These are phyloP conservation scores for Sporothrix inflata DNA, from an alignment of 2,329 filamentous ascomycete species.

Conservation along the genomic window DNA sequence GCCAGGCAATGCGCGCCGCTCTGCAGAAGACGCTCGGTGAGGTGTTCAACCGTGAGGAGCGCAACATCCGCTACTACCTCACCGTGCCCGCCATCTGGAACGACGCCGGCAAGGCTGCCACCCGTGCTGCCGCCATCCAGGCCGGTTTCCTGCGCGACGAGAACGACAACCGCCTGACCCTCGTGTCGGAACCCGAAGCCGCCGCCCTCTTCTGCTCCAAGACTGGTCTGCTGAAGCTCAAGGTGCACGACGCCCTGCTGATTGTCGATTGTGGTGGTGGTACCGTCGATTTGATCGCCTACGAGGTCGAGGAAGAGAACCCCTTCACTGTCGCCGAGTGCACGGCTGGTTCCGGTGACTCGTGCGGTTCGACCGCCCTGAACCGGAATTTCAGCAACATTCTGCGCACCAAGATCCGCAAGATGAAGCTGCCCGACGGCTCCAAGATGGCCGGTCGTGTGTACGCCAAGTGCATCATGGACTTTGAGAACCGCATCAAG, in stretches of 20 bases:
- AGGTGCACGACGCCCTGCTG: constrained; percentile 96
- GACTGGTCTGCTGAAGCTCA: constrained; percentile 91
- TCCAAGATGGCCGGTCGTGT: constrained; percentile 98
- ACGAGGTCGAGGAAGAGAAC: constrained; percentile 96
- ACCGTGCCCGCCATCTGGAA: constrained; percentile 99
- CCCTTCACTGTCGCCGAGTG: constrained; percentile 97
- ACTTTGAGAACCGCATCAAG: constrained; percentile 99
- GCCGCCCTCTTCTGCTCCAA: constrained; percentile 98
- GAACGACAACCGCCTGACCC: constrained; percentile 92
- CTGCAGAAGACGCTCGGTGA: constrained; percentile 95
- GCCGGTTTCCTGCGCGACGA: constrained; percentile 95
- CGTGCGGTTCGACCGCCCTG: constrained; percentile 95
- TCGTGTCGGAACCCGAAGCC: constrained; percentile 95
- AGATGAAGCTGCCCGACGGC: constrained; percentile 98
- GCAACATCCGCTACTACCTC: constrained; percentile 96
- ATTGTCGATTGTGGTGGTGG: constrained; percentile 99
- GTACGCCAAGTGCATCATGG: constrained; percentile 99
- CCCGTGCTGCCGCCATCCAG: constrained; percentile 92
- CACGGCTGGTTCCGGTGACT: constrained; percentile 95
- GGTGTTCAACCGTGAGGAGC: constrained; percentile 96
- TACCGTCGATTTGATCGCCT: constrained; percentile 97
- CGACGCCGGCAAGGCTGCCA: constrained; percentile 96
- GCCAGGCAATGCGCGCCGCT: constrained; percentile 94
- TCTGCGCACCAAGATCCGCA: constrained; percentile 92
- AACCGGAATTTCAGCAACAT: constrained; percentile 99